Conservation (phyloP, 345 rosid genomes). For the Geranium brycei region DNA sequence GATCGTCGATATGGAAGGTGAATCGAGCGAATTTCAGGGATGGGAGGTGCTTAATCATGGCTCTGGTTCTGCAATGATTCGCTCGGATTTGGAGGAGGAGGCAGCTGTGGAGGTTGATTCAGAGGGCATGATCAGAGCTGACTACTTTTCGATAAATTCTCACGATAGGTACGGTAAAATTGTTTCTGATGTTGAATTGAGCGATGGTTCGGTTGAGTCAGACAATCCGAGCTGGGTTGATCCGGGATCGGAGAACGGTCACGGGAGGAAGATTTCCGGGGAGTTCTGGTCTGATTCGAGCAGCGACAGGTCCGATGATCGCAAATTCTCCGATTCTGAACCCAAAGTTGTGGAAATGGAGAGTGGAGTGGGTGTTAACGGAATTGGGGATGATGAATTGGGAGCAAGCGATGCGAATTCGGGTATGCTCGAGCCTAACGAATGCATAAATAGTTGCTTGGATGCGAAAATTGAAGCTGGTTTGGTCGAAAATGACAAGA, state of each 20-base stretch:
- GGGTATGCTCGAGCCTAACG: constrained; percentile 14
- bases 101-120: constrained; percentile 29
- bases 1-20: neutral
- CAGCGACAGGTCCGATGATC: constrained; percentile 63
- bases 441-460: constrained; percentile 2
- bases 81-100: constrained; percentile 22
- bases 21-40: constrained; percentile 37
- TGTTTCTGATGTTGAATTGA: constrained; percentile 14
- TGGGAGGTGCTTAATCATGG: constrained; percentile 65
- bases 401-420: constrained; percentile 5
- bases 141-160: constrained; percentile 65
- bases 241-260: constrained; percentile 44
- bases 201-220: constrained; percentile 46
- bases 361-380: neutral
- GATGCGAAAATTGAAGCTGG: constrained; percentile 12
- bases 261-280: constrained; percentile 29
- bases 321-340: constrained; percentile 29
- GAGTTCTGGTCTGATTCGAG: constrained; percentile 87
- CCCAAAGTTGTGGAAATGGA: constrained; percentile 3
- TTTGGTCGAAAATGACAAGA: constrained; percentile 10
- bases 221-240: constrained; percentile 94
- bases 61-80: constrained; percentile 14
- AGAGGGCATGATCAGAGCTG: constrained; percentile 57
- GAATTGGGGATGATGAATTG: constrained; percentile 23
- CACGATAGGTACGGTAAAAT: constrained; percentile 23